Conservation (phyloP, 441 rosid genomes). For the Metrosideros polymorpha region DNA sequence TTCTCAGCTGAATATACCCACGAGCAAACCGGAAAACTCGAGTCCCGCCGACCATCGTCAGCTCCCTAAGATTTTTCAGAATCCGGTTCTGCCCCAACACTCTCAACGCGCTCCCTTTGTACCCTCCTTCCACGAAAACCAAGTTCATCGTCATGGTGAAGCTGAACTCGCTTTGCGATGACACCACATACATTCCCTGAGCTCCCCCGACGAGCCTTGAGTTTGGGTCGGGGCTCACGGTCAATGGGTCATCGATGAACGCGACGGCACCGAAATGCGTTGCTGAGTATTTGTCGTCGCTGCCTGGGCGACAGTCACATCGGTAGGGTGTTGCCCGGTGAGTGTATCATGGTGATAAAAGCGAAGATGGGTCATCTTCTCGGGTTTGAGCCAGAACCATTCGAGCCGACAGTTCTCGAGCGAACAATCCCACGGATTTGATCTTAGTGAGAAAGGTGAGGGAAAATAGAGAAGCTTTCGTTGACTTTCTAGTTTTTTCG, state of each 20-base stretch:
- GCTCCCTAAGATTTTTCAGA: slow-evolving; percentile 33
- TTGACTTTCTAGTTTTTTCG: not conserved
- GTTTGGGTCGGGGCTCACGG: slow-evolving; percentile 25
- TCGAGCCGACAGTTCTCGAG: too few species aligned
- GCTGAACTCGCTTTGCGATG: slow-evolving; percentile 25
- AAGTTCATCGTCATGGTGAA: slow-evolving; percentile 38
- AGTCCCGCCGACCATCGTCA: slow-evolving; percentile 51
- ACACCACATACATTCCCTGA: slow-evolving; percentile 39
- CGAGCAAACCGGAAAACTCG: slow-evolving; percentile 30
- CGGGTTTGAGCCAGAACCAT: not conserved
- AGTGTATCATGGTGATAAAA: slow-evolving; percentile 58
- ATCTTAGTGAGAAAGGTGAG: too few species aligned
- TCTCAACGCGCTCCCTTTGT: slow-evolving; percentile 45
- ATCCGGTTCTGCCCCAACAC: slow-evolving; percentile 41
- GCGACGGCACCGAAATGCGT: slow-evolving; percentile 24
- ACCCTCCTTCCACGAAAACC: slow-evolving; percentile 31
- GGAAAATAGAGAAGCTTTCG: not conserved
- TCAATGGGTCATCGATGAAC: slow-evolving; percentile 42
- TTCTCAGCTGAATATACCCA: not conserved
- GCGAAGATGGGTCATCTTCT: not conserved
- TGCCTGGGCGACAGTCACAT: slow-evolving; percentile 25
- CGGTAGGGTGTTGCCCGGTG: slow-evolving; percentile 28
- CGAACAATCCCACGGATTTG: too few species aligned
- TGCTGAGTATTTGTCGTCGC: slow-evolving; percentile 21
- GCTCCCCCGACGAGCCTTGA: slow-evolving; percentile 43